phyloP scores from a whole-genome alignment of 2,329 filamentous ascomycete species.

The Fusarium hainanense region DNA sequence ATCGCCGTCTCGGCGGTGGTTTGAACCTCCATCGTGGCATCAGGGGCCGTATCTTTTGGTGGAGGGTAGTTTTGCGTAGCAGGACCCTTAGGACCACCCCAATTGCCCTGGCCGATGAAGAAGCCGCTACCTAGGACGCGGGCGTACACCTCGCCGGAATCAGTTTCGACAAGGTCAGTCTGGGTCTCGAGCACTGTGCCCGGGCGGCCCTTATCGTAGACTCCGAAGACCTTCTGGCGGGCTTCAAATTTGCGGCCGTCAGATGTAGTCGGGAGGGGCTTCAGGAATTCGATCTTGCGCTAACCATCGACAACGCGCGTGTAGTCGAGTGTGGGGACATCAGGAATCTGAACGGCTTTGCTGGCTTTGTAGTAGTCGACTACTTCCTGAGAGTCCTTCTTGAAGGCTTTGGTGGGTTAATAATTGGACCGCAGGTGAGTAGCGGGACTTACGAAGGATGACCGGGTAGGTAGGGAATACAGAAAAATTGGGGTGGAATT shows the following conservation, averaged over 20 bases:
- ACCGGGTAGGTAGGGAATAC: constrained; percentile 60
- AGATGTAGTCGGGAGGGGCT: constrained; percentile 51
- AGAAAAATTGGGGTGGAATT: constrained; percentile 57
- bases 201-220: constrained; percentile 55
- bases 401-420: constrained; percentile 49
- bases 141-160: constrained; percentile 53
- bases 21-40: constrained; percentile 52
- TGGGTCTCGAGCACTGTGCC: constrained; percentile 52
- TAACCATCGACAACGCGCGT: constrained; percentile 57
- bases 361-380: constrained; percentile 54
- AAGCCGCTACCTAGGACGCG: constrained; percentile 55
- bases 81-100: constrained; percentile 56
- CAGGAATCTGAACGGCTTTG: constrained; percentile 52
- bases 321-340: constrained; percentile 54
- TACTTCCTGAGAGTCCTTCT: constrained; percentile 58
- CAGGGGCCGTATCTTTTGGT: constrained; percentile 50
- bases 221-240: constrained; percentile 54
- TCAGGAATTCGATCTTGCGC: constrained; percentile 53
- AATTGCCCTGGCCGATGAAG: constrained; percentile 59
- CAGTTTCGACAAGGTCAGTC: constrained; percentile 53
- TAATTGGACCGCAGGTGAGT: neutral
- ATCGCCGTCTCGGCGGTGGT: constrained; percentile 55
- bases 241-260: constrained; percentile 54
- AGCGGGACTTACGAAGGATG: constrained; percentile 48
- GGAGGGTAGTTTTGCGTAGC: constrained; percentile 47